These are phyloP conservation scores for Hygrophorus pudorinus DNA, from an alignment of 768 basidiomycete species.

Conservation along the genomic window DNA sequence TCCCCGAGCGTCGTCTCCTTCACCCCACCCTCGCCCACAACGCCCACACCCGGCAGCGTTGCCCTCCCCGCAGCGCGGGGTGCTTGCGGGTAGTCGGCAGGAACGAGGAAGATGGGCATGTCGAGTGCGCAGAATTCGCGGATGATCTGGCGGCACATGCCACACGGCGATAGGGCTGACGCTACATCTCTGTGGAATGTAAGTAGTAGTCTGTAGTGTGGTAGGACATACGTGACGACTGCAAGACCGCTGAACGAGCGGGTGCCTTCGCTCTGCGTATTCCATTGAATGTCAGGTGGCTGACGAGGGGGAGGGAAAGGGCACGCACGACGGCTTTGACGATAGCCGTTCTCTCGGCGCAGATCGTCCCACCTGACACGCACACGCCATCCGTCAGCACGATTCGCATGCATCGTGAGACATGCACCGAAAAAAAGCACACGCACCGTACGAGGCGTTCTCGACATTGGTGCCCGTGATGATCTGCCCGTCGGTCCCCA, in stretches of 20 bases:
- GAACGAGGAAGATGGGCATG: conserved; percentile 65
- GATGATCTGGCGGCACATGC: conserved; percentile 85
- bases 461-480: conserved; percentile 9
- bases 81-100: conserved; percentile 56
- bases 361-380: conserved; percentile 86
- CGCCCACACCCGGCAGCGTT: too few species aligned
- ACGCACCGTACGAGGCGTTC: too few species aligned
- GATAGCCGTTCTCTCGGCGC: conserved; percentile 89
- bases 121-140: conserved; percentile 73
- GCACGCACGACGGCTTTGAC: conserved; percentile 82
- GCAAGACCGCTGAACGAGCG: conserved; percentile 68
- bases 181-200: too few species aligned
- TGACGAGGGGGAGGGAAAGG: not conserved
- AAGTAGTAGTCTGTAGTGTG: conserved; percentile 50
- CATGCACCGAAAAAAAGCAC: too few species aligned
- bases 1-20: too few species aligned
- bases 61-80: too few species aligned
- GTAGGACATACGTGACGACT: conserved; percentile 54
- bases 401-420: too few species aligned
- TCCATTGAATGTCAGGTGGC: not conserved
- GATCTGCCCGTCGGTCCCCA: conserved; percentile 57
- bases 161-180: conserved; percentile 64
- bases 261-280: conserved; percentile 72
- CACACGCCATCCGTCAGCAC: conserved; percentile 54
- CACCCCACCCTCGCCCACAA: too few species aligned